Conservation (phyloP, 1,284 basidiomycete species). For the Ustilago crameri region DNA sequence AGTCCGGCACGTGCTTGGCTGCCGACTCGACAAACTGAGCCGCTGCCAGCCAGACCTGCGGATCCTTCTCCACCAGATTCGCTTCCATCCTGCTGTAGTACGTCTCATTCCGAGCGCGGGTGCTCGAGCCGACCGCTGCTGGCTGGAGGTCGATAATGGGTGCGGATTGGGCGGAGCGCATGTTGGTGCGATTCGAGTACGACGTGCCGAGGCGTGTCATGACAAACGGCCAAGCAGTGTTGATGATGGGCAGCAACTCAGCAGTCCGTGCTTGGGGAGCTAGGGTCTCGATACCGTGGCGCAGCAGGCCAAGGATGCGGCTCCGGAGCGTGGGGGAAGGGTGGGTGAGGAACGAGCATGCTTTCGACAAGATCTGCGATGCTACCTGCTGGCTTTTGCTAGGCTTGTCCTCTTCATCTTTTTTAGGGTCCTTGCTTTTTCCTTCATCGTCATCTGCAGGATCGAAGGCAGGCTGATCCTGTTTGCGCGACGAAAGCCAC, state of each 20-base stretch:
- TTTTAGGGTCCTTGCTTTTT: background rate
- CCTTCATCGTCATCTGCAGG: background rate
- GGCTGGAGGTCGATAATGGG: conserved; percentile 34
- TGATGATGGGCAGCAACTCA: conserved; percentile 60
- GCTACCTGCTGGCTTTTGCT: conserved; percentile 43
- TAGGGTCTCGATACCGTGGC: conserved; percentile 43
- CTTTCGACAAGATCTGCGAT: conserved; percentile 34
- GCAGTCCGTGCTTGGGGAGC: conserved; percentile 39
- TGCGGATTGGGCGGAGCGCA: background rate
- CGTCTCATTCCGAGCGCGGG: conserved; percentile 1
- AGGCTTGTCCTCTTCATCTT: conserved; percentile 35
- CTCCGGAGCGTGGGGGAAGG: conserved; percentile 42
- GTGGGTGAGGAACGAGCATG: conserved; percentile 45
- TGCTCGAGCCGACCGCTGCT: background rate
- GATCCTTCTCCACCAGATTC: conserved; percentile 43
- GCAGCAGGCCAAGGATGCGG: conserved; percentile 41
- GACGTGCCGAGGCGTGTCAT: conserved; percentile 54
- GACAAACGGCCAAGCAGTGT: conserved; percentile 61
- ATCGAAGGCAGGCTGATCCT: conserved; percentile 10
- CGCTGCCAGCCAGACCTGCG: conserved; percentile 55
- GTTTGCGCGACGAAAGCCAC: conserved; percentile 16
- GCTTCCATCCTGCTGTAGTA: conserved; percentile 18
- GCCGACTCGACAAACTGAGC: conserved; percentile 40
- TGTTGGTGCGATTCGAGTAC: conserved; percentile 11
- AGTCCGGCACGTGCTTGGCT: conserved; percentile 43